Evolutionary conservation across 768 basidiomycete genomes (phyloP), one percentile per base, ranked within the genome.

Genomic region (Lactarius sanguifluus): DNA sequence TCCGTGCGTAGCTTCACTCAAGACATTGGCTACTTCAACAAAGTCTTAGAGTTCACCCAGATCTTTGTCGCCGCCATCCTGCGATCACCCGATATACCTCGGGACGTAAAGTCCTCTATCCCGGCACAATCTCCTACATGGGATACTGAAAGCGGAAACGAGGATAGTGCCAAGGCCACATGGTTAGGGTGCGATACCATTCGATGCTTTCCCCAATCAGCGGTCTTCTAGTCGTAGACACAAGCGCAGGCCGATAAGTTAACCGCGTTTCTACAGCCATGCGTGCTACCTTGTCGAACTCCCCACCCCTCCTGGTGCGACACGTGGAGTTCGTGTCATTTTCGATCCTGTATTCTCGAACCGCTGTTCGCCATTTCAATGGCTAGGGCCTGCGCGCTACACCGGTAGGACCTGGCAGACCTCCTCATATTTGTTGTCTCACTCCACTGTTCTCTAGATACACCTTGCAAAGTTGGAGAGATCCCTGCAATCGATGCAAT

Each of bases 401-500:
- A 76, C 77, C 2, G 70, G 79, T 80, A 43, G 64, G 73, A 69
- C 45, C 16, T 13, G 63, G 64, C 12, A 62, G 6, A 47, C 28
- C n/a, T 15, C 16, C 2, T 3, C 3, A 8, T 15, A 8, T 13
- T n/a, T 36, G 32, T 36, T 55, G 18, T 32, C 50, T 30, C 13
- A 23, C 25, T 30, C 12, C n/a, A 10, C 20, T 10, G 20, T 45
- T 45, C 30, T 50, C 56, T 59, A 78, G 77, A 75, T 8, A 40
- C 77, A 0, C 79, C 81, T 0, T 80, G 80, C 60, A 62, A 72
- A 10, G 74, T 79, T 18, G 73, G 77, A 38, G 80, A 83, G 2
- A 73, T 86, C 25, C 83, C 84, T 2, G 73, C 79, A 3, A 73
- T 85, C 20, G 83, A 85, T 68, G 78, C 76, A 5, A 79, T 86